phyloP scores from a whole-genome alignment of 441 rosid species.

The Rhodomyrtus psidioides region DNA sequence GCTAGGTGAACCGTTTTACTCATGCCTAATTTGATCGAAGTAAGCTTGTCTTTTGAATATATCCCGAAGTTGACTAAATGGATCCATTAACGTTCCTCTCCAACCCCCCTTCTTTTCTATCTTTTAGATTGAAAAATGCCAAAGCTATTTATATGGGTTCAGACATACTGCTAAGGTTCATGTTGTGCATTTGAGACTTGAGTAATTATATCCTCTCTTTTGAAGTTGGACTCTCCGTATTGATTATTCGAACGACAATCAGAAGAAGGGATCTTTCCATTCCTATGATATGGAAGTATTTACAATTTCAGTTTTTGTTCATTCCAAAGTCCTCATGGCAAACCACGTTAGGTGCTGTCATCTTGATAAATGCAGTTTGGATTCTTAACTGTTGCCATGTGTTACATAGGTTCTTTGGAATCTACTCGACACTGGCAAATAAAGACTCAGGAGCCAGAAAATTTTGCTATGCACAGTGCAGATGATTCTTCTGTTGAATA shows the following conservation, averaged over 20 bases:
- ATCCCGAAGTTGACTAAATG: neutral
- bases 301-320: neutral
- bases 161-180: neutral
- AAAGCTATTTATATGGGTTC: neutral
- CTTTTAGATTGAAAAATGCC: neutral
- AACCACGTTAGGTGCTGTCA: neutral
- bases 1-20: neutral
- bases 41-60: neutral
- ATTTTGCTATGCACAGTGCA: constrained; percentile 7
- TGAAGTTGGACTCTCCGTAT: neutral
- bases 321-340: neutral
- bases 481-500: constrained; percentile 3
- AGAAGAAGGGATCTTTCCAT: no score
- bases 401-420: constrained; percentile 1
- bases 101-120: neutral
- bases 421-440: neutral
- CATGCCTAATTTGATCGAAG: neutral
- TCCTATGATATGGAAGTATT: neutral
- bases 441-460: constrained; percentile 14
- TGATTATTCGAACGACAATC: no score
- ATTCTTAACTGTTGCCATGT: neutral
- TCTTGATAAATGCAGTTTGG: neutral
- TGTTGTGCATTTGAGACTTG: neutral
- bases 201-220: neutral
- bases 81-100: neutral